Evolutionary conservation across 805 yeast species (phyloP).

Genomic region (Spathaspora girioi): DNA sequence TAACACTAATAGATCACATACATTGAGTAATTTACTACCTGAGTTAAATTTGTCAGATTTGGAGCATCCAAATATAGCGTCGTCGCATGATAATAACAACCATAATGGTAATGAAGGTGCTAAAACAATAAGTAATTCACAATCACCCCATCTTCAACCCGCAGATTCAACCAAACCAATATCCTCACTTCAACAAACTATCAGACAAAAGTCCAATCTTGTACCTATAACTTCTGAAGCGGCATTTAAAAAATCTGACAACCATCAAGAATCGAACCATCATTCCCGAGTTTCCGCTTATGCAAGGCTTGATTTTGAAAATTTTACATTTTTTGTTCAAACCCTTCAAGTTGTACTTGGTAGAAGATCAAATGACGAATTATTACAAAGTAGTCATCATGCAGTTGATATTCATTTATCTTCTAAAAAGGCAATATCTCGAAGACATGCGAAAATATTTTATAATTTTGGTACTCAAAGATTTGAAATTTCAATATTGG

Average conservation of each 20-base stretch:
- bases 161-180: not conserved
- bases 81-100: not conserved
- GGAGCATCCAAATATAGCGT: not conserved
- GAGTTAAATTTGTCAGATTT: not conserved
- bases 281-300: conserved; percentile 47
- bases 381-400: conserved; percentile 61
- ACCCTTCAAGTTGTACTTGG: conserved; percentile 92
- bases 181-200: conserved; percentile 6
- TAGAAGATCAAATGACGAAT: conserved; percentile 57
- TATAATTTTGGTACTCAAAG: conserved; percentile 95
- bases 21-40: not conserved
- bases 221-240: conserved; percentile 17
- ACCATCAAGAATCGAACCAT: not conserved
- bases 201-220: conserved; percentile 13
- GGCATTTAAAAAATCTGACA: not conserved
- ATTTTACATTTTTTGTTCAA: conserved; percentile 92
- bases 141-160: conserved; percentile 9
- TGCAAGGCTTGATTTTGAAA: conserved; percentile 84
- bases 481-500: conserved; percentile 86
- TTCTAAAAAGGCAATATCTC: conserved; percentile 85
- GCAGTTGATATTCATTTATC: conserved; percentile 92
- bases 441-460: conserved; percentile 93
- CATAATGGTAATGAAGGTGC: not conserved
- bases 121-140: conserved; percentile 13
- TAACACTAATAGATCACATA: not conserved